phyloP scores from a whole-genome alignment of 2,329 filamentous ascomycete species.

The Xylaria sp. region DNA sequence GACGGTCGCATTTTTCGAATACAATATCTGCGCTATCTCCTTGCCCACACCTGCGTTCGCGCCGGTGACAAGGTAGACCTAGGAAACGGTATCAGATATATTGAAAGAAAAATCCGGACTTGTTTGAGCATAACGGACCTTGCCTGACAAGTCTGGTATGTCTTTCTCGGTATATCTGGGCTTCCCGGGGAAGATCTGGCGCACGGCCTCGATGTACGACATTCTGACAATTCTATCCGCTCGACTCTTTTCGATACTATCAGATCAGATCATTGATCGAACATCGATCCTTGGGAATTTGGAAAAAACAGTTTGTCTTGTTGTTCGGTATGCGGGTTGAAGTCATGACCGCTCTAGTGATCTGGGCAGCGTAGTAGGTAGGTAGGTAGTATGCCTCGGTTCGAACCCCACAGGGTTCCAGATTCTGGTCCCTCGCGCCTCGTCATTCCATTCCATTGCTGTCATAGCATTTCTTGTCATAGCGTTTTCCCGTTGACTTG shows the following conservation, averaged over 20 bases:
- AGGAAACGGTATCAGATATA: background rate
- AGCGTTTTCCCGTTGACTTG: too few relatives aligned
- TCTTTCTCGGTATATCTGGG: constrained; percentile 21
- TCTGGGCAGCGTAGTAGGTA: too few relatives aligned
- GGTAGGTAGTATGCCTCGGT: background rate
- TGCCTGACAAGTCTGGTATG: constrained; percentile 12
- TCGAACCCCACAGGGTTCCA: background rate
- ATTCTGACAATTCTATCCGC: background rate
- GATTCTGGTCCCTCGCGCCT: too few relatives aligned
- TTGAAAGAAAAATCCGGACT: background rate
- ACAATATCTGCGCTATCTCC: constrained; percentile 22
- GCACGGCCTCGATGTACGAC: constrained; percentile 6
- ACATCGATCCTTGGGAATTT: too few relatives aligned
- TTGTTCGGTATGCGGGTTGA: background rate
- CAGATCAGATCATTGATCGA: background rate
- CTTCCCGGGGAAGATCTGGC: constrained; percentile 19
- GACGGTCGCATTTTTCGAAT: constrained; percentile 29
- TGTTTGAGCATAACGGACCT: constrained; percentile 1
- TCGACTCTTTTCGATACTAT: background rate
- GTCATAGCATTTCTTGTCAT: too few relatives aligned
- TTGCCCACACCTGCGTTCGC: constrained; percentile 26
- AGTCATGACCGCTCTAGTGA: too few relatives aligned
- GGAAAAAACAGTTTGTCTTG: too few relatives aligned
- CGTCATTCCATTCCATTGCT: too few relatives aligned
- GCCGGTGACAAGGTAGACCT: constrained; percentile 25